Conservation (phyloP, 108 stramenopile species). For the Cyclotella sp. region DNA sequence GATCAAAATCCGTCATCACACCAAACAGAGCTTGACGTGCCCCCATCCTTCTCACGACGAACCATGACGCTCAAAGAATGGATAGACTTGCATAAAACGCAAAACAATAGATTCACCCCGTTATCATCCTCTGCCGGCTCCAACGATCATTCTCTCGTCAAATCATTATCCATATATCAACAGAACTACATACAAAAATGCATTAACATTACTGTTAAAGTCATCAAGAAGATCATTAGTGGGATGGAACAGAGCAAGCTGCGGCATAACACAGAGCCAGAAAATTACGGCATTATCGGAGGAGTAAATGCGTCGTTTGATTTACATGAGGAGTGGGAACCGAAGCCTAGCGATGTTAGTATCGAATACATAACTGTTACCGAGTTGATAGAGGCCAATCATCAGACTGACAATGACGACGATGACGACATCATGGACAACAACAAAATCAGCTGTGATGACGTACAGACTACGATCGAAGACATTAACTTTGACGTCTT, state of each 20-base stretch:
- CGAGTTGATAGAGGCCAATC: neutral
- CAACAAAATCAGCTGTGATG: neutral
- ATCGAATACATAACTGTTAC: neutral
- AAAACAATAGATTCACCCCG: neutral
- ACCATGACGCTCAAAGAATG: too few species aligned
- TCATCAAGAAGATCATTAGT: too few species aligned
- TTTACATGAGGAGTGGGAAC: neutral
- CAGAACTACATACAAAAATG: neutral
- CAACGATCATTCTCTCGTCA: neutral
- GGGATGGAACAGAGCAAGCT: too few species aligned
- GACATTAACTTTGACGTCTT: neutral
- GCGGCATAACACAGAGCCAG: too few species aligned
- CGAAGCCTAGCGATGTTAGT: neutral
- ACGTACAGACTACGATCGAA: neutral
- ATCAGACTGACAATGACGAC: too few species aligned
- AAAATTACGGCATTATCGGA: too few species aligned
- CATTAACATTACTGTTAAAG: neutral
- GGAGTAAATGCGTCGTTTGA: neutral
- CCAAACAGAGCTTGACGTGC: too few species aligned
- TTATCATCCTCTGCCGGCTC: neutral
- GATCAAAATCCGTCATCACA: too few species aligned
- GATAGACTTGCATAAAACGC: too few species aligned
- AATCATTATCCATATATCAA: neutral
- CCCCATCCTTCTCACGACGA: too few species aligned
- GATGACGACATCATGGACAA: too few species aligned